phyloP scores from a whole-genome alignment of 257 asterid species.

The Rauvolfia tetraphylla region DNA sequence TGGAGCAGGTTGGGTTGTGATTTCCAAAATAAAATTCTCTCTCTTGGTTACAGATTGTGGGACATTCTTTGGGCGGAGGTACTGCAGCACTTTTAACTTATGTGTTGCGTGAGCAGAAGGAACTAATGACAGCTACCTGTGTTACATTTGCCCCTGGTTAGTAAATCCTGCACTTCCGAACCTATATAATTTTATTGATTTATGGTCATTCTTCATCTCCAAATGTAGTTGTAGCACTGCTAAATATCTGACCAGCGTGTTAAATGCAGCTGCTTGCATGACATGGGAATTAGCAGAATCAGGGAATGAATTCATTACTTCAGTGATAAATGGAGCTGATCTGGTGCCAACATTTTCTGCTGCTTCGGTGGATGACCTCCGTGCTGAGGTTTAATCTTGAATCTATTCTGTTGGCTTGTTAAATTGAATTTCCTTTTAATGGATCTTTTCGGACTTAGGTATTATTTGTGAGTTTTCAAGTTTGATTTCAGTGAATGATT shows the following conservation, averaged over 20 bases:
- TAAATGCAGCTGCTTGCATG: conserved; percentile 91
- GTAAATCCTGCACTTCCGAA: conserved; percentile 7
- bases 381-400: conserved; percentile 70
- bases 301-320: conserved; percentile 67
- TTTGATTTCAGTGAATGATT: neutral
- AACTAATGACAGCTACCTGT: conserved; percentile 72
- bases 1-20: neutral
- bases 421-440: neutral
- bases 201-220: neutral
- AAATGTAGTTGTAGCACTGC: neutral
- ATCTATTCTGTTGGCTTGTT: conserved; percentile 3
- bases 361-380: conserved; percentile 94
- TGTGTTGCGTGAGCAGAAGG: conserved; percentile 83
- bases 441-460: neutral
- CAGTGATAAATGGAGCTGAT: conserved; percentile 94
- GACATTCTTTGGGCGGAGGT: conserved; percentile 98
- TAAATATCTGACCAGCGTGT: conserved; percentile 11
- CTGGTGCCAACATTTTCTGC: conserved; percentile 95
- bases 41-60: conserved; percentile 57
- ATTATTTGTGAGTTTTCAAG: neutral
- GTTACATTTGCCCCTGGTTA: conserved; percentile 98
- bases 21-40: conserved; percentile 9
- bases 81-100: conserved; percentile 89
- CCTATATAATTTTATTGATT: neutral
- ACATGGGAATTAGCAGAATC: conserved; percentile 99